phyloP scores from a whole-genome alignment of 306 rosid genomes.

The Quercus gilva region DNA sequence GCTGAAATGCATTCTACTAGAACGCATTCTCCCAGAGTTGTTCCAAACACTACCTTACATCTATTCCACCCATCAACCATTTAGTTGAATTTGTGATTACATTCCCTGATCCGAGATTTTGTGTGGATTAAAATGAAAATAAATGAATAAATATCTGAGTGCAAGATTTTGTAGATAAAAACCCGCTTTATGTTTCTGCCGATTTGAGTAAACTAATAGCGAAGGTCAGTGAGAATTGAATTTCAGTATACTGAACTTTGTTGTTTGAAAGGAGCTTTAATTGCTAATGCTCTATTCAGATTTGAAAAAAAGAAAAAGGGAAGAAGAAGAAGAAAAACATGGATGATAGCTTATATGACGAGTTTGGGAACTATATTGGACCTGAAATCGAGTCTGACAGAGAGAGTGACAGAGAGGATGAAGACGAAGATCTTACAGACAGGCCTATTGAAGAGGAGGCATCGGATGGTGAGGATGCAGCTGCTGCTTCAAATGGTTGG shows the following conservation, averaged over 20 bases:
- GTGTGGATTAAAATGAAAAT: not conserved
- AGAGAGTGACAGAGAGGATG: slow-evolving; percentile 78
- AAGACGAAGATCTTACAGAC: slow-evolving; percentile 59
- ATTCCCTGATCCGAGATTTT: too few relatives aligned
- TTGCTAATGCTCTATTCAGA: not conserved
- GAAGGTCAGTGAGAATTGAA: not conserved
- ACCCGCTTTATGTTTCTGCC: not conserved
- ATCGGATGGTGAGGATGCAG: slow-evolving; percentile 62
- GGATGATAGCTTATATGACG: slow-evolving; percentile 95
- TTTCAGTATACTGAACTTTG: not conserved
- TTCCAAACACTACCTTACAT: too few relatives aligned
- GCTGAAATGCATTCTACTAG: too few relatives aligned
- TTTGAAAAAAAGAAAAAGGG: not conserved
- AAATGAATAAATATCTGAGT: not conserved
- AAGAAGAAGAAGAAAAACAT: slow-evolving; percentile 19
- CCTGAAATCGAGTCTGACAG: slow-evolving; percentile 92
- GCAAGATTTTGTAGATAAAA: not conserved
- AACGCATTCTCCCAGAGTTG: too few relatives aligned
- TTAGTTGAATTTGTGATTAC: too few relatives aligned
- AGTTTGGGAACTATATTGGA: slow-evolving; percentile 97
- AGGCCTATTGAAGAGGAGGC: slow-evolving; percentile 40
- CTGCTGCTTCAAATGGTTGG: slow-evolving; percentile 65
- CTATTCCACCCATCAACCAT: too few relatives aligned
- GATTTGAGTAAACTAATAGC: not conserved
- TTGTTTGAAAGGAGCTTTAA: not conserved